phyloP scores from a whole-genome alignment of 805 yeast species.

The Diddensiella transvaalensis region DNA sequence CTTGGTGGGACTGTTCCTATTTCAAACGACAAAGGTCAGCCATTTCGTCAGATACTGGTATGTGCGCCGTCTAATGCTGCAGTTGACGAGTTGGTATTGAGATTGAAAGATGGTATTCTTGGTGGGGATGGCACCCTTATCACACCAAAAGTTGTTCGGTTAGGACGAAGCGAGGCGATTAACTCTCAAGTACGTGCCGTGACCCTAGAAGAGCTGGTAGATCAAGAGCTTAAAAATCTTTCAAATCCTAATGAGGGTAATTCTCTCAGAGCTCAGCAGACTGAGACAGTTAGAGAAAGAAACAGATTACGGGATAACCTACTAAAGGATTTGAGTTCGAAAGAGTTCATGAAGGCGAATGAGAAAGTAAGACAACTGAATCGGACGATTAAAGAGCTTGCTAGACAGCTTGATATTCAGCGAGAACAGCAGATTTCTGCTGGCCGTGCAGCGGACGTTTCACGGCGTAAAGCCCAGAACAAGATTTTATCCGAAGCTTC shows the following conservation, averaged over 20 bases:
- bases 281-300: constrained; percentile 53
- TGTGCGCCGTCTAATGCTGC: constrained; percentile 99
- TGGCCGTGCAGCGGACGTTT: constrained; percentile 71
- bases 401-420: constrained; percentile 70
- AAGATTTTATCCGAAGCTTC: constrained; percentile 70
- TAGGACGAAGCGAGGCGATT: constrained; percentile 87
- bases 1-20: constrained; percentile 15
- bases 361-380: constrained; percentile 55
- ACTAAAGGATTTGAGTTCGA: constrained; percentile 25
- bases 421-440: constrained; percentile 70
- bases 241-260: constrained; percentile 34
- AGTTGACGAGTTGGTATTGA: constrained; percentile 86
- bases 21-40: constrained; percentile 32
- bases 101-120: constrained; percentile 70
- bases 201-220: constrained; percentile 83
- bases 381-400: constrained; percentile 61
- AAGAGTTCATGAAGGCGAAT: constrained; percentile 31
- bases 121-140: constrained; percentile 41
- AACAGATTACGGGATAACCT: constrained; percentile 47
- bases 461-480: constrained; percentile 69
- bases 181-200: constrained; percentile 76
- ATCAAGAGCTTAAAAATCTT: constrained; percentile 45
- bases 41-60: constrained; percentile 55
- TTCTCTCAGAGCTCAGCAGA: constrained; percentile 49
- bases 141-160: constrained; percentile 69